Percentiles rank a stretch among this genome's conserved stretches.
Conservation (phyloP, 2,329 filamentous ascomycete species). For the Colletotrichum camelliae region DNA sequence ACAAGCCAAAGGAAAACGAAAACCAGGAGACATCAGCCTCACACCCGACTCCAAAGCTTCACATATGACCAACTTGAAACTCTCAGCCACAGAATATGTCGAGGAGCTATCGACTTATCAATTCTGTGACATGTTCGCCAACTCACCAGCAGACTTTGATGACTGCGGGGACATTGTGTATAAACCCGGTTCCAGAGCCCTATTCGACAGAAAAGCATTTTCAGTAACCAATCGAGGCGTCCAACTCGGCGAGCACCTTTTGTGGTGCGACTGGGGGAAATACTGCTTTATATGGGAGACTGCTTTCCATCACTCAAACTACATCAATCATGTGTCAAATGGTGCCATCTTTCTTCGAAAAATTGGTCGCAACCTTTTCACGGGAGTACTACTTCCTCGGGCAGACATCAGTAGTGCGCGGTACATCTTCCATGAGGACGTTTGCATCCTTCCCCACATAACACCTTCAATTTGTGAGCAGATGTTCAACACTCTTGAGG, state of each 20-base stretch:
- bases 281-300: background rate
- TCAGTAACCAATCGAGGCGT: background rate
- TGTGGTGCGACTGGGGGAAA: background rate
- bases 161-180: background rate
- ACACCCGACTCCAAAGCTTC: too few species aligned
- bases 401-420: too few species aligned
- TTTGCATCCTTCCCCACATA: too few species aligned
- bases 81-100: too few species aligned
- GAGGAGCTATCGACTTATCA: rapidly evolving
- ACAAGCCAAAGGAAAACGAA: too few species aligned
- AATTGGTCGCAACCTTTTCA: background rate
- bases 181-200: background rate
- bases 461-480: too few species aligned
- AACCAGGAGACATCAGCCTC: too few species aligned
- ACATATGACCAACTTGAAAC: too few species aligned
- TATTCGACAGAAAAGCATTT: background rate
- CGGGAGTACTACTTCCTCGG: background rate
- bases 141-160: background rate
- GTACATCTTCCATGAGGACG: too few species aligned
- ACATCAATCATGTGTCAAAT: too few species aligned
- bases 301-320: too few species aligned
- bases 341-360: background rate
- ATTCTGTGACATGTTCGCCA: background rate
- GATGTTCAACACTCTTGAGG: too few species aligned
- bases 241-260: background rate